Conservation (phyloP, 495 filamentous ascomycete genomes). For the Tuber microsphaerosporum region DNA sequence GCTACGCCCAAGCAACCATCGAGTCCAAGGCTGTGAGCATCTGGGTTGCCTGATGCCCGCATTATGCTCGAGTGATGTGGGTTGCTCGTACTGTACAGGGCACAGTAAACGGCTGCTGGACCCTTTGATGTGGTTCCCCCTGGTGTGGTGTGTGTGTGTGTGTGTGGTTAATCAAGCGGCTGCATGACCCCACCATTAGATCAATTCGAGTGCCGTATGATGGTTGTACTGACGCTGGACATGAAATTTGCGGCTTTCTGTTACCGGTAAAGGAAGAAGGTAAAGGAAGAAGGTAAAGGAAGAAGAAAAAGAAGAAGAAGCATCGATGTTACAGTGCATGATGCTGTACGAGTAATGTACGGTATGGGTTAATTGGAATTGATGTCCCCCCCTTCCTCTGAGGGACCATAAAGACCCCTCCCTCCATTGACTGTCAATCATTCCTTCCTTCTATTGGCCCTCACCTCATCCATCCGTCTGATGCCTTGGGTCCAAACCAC, state of each 20-base stretch:
- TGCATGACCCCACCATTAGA: neutral
- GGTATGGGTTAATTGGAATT: neutral
- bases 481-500: neutral
- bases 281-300: neutral
- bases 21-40: neutral
- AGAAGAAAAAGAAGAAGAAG: neutral
- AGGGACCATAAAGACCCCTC: neutral
- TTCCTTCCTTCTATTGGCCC: neutral
- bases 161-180: neutral
- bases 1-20: neutral
- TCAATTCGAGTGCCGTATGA: neutral
- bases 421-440: neutral
- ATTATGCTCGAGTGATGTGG: neutral
- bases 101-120: neutral
- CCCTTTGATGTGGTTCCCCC: neutral
- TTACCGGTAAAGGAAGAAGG: neutral
- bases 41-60: neutral
- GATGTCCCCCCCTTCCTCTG: neutral
- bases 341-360: neutral
- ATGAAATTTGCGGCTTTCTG: neutral
- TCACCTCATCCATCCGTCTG: neutral
- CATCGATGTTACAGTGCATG: neutral
- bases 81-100: neutral
- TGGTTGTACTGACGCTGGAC: neutral
- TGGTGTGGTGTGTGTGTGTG: too few relatives aligned